Base-by-base conservation (phyloP, 1,139 yeast genomes). In the Candida glucosophila region DNA sequence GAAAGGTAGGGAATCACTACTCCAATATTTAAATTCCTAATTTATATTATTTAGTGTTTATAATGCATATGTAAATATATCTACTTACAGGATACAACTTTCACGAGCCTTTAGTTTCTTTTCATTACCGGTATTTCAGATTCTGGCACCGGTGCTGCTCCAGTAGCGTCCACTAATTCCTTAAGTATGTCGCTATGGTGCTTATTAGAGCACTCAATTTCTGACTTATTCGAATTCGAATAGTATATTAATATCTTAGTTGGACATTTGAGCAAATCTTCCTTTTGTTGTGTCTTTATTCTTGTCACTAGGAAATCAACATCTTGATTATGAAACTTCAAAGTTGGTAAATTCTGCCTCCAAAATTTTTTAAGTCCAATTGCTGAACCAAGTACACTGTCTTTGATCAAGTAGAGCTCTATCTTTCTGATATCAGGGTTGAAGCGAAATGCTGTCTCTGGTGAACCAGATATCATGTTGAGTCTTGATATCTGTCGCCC, bases 241-340 rank as follows among this genome's bases (percentile, higher is more conserved):
- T 41, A 42, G 35, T 56, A 57, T 8, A 61, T 47, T 12, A 52
- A 43, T 17, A 64, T 43, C 30, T 48, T 52, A 12, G 73, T 64
- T 1, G 81, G 81, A 33, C 71, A 61, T 24, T 56, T 49, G 22
- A 55, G 59, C 18, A 64, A 65, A 19, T 62, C 55, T 25, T 43
- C 46, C 30, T 53, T 57, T 25, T 52, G 55, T 15, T 49, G 51
- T 29, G 73, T 65, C 17, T 56, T 54, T 22, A 78, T 61, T 37
- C 82, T 62, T 15, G 66, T 57, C 23, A 85, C 79, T 15, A 71
- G 63, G 32, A 83, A 74, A 18, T 73, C 67, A 17, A 81, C 47
- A 22, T 61, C 58, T 17, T 90, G 90, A 52, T 86, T 86, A 56
- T 83, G 88, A 52, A 81, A 86, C 47, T 76, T 79, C 32, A 86